phyloP scores from a whole-genome alignment of 2,329 filamentous ascomycete genomes.

The Pyrenophora teres region DNA sequence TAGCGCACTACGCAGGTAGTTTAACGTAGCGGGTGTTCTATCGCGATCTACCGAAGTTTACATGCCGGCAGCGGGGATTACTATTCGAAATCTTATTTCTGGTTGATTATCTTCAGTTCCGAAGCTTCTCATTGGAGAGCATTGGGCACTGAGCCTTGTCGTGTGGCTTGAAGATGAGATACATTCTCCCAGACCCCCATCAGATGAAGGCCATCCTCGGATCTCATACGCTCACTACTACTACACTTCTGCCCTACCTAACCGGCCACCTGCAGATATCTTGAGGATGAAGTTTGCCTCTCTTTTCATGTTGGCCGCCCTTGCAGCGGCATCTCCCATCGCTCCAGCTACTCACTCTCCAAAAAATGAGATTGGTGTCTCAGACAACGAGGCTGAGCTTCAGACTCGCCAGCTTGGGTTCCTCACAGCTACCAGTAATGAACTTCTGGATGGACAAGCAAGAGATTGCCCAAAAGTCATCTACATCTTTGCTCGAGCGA shows the following conservation, averaged over 20 bases:
- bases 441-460: slow-evolving; percentile 28
- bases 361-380: too few relatives aligned
- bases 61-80: background rate
- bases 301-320: slow-evolving; percentile 18
- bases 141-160: background rate
- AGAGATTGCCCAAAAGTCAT: slow-evolving; percentile 32
- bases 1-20: background rate
- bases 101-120: background rate
- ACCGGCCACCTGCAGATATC: too few relatives aligned
- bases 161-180: background rate
- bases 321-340: slow-evolving; percentile 20
- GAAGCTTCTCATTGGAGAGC: background rate
- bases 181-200: background rate
- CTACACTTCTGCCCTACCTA: background rate
- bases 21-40: background rate
- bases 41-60: background rate
- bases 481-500: slow-evolving; percentile 36
- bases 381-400: slow-evolving; percentile 4
- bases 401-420: slow-evolving; percentile 21
- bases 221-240: background rate
- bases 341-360: slow-evolving; percentile 11
- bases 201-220: background rate
- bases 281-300: slow-evolving; percentile 30
- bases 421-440: slow-evolving; percentile 17
- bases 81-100: background rate